Evolutionary conservation across 441 rosid genomes (phyloP).

Genomic region (Corymbia citriodora): DNA sequence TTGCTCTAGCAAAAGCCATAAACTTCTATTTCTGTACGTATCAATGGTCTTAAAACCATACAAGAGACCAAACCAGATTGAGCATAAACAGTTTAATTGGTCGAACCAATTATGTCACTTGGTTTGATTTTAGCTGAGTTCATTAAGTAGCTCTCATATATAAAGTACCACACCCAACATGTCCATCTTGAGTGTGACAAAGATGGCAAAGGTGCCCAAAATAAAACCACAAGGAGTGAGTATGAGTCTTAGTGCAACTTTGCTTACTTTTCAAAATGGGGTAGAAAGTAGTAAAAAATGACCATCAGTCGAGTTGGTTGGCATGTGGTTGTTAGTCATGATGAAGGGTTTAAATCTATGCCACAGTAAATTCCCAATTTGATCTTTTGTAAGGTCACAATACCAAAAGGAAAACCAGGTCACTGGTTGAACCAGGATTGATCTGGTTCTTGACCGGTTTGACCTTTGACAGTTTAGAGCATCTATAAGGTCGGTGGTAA

Average conservation of each 20-base stretch:
- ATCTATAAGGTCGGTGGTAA: too few species aligned
- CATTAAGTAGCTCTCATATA: not conserved
- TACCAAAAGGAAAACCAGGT: too few species aligned
- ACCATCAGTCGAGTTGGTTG: too few species aligned
- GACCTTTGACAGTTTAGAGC: too few species aligned
- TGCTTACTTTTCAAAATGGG: not conserved
- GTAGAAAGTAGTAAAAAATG: not conserved
- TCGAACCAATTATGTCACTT: not conserved
- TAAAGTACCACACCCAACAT: not conserved
- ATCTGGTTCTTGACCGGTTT: too few species aligned
- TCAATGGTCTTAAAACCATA: not conserved
- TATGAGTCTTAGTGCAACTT: not conserved
- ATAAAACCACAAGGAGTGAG: not conserved
- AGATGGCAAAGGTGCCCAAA: not conserved
- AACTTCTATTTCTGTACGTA: not conserved
- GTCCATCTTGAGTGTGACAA: not conserved
- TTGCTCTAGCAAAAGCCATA: not conserved
- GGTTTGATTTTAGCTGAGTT: not conserved
- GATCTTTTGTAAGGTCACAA: too few species aligned
- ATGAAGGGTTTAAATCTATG: too few species aligned
- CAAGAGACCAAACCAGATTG: not conserved
- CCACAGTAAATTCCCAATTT: too few species aligned
- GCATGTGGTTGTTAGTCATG: too few species aligned
- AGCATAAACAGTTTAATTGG: not conserved
- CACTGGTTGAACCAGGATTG: too few species aligned